Evolutionary conservation across 495 filamentous ascomycete genomes (phyloP), one percentile per base, ranked within the genome.

Genomic region (Collariella sp.): DNA sequence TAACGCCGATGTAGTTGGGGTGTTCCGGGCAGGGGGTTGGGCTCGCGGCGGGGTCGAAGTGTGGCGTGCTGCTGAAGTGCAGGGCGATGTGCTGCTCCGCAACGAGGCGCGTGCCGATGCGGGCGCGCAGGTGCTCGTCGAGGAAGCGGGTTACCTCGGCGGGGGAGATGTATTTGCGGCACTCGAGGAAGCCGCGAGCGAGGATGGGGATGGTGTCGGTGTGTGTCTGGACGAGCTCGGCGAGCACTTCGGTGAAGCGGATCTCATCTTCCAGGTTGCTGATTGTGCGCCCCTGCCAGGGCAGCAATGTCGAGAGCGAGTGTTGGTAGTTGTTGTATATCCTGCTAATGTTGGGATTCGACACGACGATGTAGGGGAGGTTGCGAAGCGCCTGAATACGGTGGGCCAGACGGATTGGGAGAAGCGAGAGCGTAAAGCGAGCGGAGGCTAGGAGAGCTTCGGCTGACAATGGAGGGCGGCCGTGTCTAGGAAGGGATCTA

Each of bases 251-350:
- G 40, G 93, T 93, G 69, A 96, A 98, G 43, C 82, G 76, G 43
- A 86, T 84, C 65, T 96, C 93, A 54, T 95, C 93, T 49, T 91
- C 87, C 18, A 96, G 73, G 4, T 80, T 91, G 51, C 80, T 82
- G 51, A 96, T 93, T 45, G 70, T 84, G 70, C 56, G 81, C 67
- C 70, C 85, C 64, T 64, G 88, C 86, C 88, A 96, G 2, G 88
- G 87, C 1, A 96, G 79, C 7, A 98, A 78, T 4, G 88, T 94
- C 5, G 87, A 89, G 1, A 97, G 76, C 5, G 88, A 95, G 64
- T 96, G 90, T 38, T 91, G 72, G 70, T 98, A 98, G 70, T 95
- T 96, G 64, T 87, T 81, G 72, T 96, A 96, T 52, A 98, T 97
- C 58, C 82, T 83, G 29, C 85, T 84, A 49, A 97, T 88, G 63